Base-by-base conservation (phyloP, 495 filamentous ascomycete genomes). In the Penicillium lagena region DNA sequence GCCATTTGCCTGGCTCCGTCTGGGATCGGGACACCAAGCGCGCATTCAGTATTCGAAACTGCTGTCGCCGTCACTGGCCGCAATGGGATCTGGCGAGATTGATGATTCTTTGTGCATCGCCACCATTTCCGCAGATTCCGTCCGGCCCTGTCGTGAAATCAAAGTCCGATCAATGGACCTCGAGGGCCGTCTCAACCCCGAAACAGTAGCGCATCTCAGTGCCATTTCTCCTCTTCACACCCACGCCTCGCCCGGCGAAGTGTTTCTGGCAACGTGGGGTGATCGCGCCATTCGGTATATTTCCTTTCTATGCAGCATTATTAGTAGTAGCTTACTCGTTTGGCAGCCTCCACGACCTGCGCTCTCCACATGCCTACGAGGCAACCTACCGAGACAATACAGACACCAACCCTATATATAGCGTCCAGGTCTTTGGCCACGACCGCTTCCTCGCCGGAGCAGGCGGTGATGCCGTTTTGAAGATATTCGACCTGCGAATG, bases 401-500 rank as follows among this genome's bases (percentile, higher is more conserved):
- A 6, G 80, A 85, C 53, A 59, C 67, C 22, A 71, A 66, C 14
- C 63, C 76, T 1, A 72, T 84, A 12, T 86, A 83, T 58, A 78
- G 79, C 34, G 66, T 87, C 9, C 71, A 74, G 2, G 60, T 77
- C 0, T 66, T 83, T 47, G 74, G 73, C 10, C 66, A 71, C 14
- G 70, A 83, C 48, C 65, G 71, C 7, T 75, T 87, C 47, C 46
- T 84, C 11, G 76, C 73, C 12, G 83, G 82, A 12, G 70, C 70
- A 1, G 70, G 71, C 9, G 69, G 70, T 9, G 73, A 83, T 51
- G 73, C 71, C 35, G 52, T 82, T 12, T 56, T 87, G 8, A 86
- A 85, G 50, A 55, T 84, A 2, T 87, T 85, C 46, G 81, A 87
- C 52, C 57, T 87, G 30, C 78, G 83, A 32, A 70, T 81, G 64